Conservation (phyloP, 257 asterid genomes). For the Rhazya stricta region DNA sequence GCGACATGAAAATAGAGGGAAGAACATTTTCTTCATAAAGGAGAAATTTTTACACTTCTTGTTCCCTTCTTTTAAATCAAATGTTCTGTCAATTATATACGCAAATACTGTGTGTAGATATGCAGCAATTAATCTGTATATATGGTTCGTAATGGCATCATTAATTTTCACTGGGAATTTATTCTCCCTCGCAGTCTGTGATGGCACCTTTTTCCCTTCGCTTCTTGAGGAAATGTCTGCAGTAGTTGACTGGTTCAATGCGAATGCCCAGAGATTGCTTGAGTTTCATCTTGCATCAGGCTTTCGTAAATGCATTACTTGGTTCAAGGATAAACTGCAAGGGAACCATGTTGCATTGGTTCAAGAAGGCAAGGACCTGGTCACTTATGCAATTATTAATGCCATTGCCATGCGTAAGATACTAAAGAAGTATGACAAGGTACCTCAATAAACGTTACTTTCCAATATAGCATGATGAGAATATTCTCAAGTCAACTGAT, state of each 20-base stretch:
- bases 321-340: constrained; percentile 55
- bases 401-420: constrained; percentile 91
- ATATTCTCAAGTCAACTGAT: background rate
- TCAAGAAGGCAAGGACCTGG: constrained; percentile 77
- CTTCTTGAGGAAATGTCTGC: constrained; percentile 85
- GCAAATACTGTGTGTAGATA: too few species aligned
- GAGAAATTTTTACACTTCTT: background rate
- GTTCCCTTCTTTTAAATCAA: background rate
- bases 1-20: background rate
- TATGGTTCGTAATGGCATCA: background rate
- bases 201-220: constrained; percentile 87
- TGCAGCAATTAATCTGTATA: background rate
- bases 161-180: background rate
- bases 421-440: constrained; percentile 94
- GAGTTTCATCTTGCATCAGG: constrained; percentile 75
- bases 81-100: too few species aligned
- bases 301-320: constrained; percentile 49
- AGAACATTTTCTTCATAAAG: background rate
- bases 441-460: background rate
- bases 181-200: constrained; percentile 54
- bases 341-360: constrained; percentile 52
- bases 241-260: constrained; percentile 79
- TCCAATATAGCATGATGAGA: background rate
- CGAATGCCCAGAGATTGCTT: constrained; percentile 63
- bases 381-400: constrained; percentile 73